phyloP scores from a whole-genome alignment of 371 early-diverging fungal genomes.

The Mortierella sp. region DNA sequence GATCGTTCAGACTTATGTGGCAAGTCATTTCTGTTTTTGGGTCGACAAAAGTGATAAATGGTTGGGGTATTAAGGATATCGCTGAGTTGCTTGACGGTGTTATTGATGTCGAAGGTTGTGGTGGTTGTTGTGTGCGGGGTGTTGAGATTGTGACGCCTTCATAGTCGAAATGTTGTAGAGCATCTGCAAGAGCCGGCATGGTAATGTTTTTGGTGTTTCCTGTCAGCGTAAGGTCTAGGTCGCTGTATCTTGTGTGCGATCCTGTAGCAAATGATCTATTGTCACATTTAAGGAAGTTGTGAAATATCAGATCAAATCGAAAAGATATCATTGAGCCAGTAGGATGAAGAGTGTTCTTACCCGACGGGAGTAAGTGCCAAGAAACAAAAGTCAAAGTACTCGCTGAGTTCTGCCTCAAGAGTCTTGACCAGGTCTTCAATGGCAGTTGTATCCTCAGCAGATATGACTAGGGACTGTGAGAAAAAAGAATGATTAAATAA shows the following conservation, averaged over 20 bases:
- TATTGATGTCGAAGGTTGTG: neutral
- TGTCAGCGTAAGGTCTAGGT: slow-evolving; percentile 46
- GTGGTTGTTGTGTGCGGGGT: neutral
- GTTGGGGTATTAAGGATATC: neutral
- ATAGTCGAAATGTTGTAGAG: slow-evolving; percentile 26
- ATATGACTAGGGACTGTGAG: slow-evolving; percentile 11
- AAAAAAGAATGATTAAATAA: neutral
- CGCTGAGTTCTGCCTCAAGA: slow-evolving; percentile 45
- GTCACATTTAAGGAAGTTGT: neutral
- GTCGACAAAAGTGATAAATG: slow-evolving; percentile 28
- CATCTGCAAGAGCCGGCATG: slow-evolving; percentile 10
- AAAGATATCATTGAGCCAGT: too few relatives aligned
- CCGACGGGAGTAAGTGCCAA: slow-evolving; percentile 33
- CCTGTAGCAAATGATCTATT: slow-evolving; percentile 34
- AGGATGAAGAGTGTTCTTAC: slow-evolving; percentile 7
- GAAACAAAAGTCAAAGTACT: slow-evolving; percentile 44
- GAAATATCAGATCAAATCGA: neutral
- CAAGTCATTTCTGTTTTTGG: slow-evolving; percentile 28
- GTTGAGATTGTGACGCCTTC: slow-evolving; percentile 16
- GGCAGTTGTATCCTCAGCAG: neutral
- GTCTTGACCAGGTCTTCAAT: slow-evolving; percentile 33
- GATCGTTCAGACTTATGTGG: slow-evolving; percentile 38
- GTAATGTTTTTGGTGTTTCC: slow-evolving; percentile 42
- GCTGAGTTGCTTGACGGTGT: neutral
- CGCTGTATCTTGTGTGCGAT: slow-evolving; percentile 27